Conservation (phyloP, 2,329 filamentous ascomycete genomes). For the Emergomyces pasteurianus region DNA sequence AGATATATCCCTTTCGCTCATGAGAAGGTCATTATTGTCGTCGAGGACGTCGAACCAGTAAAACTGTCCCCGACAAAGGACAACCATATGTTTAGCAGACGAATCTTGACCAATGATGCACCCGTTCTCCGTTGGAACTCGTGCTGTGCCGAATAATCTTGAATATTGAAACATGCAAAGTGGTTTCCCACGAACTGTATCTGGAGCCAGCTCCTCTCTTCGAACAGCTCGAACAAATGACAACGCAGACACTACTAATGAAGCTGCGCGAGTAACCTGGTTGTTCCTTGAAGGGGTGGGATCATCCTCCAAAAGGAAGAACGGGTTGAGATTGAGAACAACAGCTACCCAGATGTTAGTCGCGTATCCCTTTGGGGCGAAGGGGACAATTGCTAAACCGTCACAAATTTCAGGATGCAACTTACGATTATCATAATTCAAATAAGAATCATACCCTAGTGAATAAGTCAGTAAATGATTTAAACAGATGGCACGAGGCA, state of each 20-base stretch:
- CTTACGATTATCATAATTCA: slow-evolving; percentile 84
- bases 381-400: neutral
- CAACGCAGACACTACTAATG: slow-evolving; percentile 76
- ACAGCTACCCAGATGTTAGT: slow-evolving; percentile 43
- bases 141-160: slow-evolving; percentile 82
- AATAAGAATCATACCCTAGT: slow-evolving; percentile 92
- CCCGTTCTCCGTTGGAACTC: slow-evolving; percentile 85
- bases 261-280: slow-evolving; percentile 88
- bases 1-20: slow-evolving; percentile 88
- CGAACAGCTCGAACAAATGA: slow-evolving; percentile 88
- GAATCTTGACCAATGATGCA: slow-evolving; percentile 95
- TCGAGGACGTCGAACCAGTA: slow-evolving; percentile 99
- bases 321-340: slow-evolving; percentile 92
- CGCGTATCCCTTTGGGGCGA: neutral
- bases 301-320: slow-evolving; percentile 94
- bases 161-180: slow-evolving; percentile 99
- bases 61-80: slow-evolving; percentile 88
- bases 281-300: slow-evolving; percentile 93
- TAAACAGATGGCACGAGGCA: neutral
- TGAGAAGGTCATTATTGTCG: slow-evolving; percentile 87
- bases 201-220: slow-evolving; percentile 82
- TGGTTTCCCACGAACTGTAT: slow-evolving; percentile 69
- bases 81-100: slow-evolving; percentile 82
- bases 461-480: neutral
- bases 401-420: neutral